Conservation (phyloP, 441 rosid genomes). For the Viola pubescens region DNA sequence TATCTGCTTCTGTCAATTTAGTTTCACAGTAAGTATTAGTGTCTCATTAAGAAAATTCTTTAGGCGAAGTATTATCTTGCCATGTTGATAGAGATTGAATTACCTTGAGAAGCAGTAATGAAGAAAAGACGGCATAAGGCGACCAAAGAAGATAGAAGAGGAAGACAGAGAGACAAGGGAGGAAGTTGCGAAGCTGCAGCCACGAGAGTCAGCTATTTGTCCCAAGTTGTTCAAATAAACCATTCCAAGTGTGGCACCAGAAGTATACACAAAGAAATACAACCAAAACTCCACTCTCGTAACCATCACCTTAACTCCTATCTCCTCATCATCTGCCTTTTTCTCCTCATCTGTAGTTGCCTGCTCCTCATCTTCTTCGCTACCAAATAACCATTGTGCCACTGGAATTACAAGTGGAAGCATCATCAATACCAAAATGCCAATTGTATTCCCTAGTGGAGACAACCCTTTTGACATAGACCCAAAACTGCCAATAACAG, state of each 20-base stretch:
- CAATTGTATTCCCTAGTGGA: slow-evolving; percentile 31
- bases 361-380: slow-evolving; percentile 16
- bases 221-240: slow-evolving; percentile 80
- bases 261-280: slow-evolving; percentile 56
- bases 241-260: slow-evolving; percentile 67
- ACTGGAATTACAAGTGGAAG: slow-evolving; percentile 48
- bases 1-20: slow-evolving; percentile 30
- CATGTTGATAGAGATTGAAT: not conserved
- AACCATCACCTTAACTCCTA: slow-evolving; percentile 50
- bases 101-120: slow-evolving; percentile 66
- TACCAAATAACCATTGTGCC: slow-evolving; percentile 18
- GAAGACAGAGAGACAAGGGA: slow-evolving; percentile 73
- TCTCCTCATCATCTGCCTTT: slow-evolving; percentile 24
- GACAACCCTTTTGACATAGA: slow-evolving; percentile 17
- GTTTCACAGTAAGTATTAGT: no score
- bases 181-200: slow-evolving; percentile 31
- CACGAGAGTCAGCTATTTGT: slow-evolving; percentile 82
- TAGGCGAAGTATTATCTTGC: no score
- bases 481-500: slow-evolving; percentile 49
- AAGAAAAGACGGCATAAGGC: slow-evolving; percentile 64
- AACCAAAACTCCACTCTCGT: slow-evolving; percentile 62
- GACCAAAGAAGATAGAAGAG: slow-evolving; percentile 84
- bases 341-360: slow-evolving; percentile 14
- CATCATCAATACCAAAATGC: slow-evolving; percentile 37
- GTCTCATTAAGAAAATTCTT: no score